Evolutionary conservation across 164 flowering plant genomes (phyloP).

Genomic region (Macadamia tetraphylla): DNA sequence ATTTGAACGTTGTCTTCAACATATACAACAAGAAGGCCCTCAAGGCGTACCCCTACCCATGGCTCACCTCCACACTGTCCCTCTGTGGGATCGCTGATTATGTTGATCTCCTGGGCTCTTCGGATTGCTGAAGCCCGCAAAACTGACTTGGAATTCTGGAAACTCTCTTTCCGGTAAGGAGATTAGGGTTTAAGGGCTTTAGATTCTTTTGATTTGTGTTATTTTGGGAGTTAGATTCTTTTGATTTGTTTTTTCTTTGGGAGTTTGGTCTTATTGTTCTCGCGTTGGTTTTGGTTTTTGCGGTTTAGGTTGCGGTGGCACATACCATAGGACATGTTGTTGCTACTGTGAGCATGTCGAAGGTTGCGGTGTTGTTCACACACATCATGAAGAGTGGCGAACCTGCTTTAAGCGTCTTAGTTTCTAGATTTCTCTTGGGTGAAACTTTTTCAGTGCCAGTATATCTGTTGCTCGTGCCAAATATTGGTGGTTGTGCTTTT

Average conservation of each 20-base stretch:
- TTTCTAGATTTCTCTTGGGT: constrained; percentile 52
- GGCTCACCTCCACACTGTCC: constrained; percentile 83
- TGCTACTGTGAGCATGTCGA: constrained; percentile 77
- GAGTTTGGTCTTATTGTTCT: background rate
- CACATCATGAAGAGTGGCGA: constrained; percentile 73
- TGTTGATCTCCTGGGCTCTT: constrained; percentile 74
- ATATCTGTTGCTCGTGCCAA: constrained; percentile 56
- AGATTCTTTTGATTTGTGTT: background rate
- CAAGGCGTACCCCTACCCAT: constrained; percentile 81
- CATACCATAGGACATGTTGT: constrained; percentile 82
- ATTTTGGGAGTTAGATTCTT: background rate
- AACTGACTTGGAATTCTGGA: constrained; percentile 83
- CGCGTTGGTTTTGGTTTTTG: background rate
- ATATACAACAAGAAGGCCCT: constrained; percentile 91
- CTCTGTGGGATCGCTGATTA: constrained; percentile 75
- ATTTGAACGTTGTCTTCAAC: constrained; percentile 79
- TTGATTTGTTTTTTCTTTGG: background rate
- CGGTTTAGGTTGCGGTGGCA: constrained; percentile 54
- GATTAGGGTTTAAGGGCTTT: background rate
- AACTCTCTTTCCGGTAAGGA: constrained; percentile 68
- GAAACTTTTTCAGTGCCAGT: constrained; percentile 52
- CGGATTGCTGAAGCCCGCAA: constrained; percentile 67
- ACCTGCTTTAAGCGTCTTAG: constrained; percentile 68
- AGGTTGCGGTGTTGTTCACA: constrained; percentile 74
- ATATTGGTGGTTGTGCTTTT: constrained; percentile 66